Percentiles rank a stretch among this genome's conserved stretches.
phyloP scores from a whole-genome alignment of 768 basidiomycete species.

The Boletus huronensis region DNA sequence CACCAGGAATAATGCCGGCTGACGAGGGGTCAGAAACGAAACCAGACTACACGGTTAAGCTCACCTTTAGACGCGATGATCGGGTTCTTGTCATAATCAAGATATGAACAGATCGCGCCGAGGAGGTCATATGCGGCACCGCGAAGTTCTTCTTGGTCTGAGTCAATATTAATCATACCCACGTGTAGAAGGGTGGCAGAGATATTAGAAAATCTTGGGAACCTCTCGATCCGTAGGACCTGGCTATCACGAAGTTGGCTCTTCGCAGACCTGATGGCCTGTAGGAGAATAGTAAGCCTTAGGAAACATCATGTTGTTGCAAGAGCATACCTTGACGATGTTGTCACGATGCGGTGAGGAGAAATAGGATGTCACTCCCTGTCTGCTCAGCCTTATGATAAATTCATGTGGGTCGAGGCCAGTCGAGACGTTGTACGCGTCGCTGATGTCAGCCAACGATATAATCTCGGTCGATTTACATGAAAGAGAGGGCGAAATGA shows the following conservation, averaged over 20 bases:
- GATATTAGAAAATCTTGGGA: constrained; percentile 78
- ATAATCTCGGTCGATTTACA: constrained; percentile 84
- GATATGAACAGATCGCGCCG: constrained; percentile 67
- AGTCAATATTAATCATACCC: constrained; percentile 74
- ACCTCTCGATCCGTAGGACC: constrained; percentile 53
- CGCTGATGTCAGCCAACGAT: constrained; percentile 75
- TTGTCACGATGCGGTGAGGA: constrained; percentile 64
- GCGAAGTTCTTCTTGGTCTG: constrained; percentile 73
- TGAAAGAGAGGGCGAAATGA: constrained; percentile 62
- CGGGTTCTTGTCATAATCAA: constrained; percentile 73
- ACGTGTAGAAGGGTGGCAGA: constrained; percentile 85
- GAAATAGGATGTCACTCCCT: constrained; percentile 73
- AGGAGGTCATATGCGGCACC: constrained; percentile 77
- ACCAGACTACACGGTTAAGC: constrained; percentile 8
- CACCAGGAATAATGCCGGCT: constrained; percentile 73
- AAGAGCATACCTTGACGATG: constrained; percentile 62
- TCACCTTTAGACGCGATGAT: constrained; percentile 68
- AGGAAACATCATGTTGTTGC: background rate
- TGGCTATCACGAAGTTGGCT: constrained; percentile 58
- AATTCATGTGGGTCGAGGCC: constrained; percentile 78
- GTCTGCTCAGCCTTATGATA: constrained; percentile 69
- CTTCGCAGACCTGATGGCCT: constrained; percentile 79
- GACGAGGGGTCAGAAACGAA: constrained; percentile 4
- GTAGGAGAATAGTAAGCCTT: background rate
- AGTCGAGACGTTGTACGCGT: constrained; percentile 78